A percentile compares a stretch with the other conserved stretches of the same genome.
These are phyloP conservation scores for Pterocarpus santalinus DNA, from an alignment of 306 rosid genomes.

Conservation along the genomic window DNA sequence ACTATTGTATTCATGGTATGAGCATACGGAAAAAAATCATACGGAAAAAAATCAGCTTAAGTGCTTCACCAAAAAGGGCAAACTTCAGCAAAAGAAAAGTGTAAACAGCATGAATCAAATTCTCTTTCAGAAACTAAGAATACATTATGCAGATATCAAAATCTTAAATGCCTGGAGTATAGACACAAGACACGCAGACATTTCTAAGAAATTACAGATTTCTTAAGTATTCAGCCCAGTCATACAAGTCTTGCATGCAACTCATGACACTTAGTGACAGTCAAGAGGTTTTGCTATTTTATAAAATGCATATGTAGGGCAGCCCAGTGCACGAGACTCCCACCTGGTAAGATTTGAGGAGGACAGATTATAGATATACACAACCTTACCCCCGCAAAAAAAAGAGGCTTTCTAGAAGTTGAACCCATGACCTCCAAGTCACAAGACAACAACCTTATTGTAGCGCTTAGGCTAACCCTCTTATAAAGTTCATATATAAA, in stretches of 20 bases:
- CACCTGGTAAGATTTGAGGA: too few relatives aligned
- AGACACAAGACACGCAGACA: neutral
- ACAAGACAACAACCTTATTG: too few relatives aligned
- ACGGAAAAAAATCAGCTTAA: conserved; percentile 20
- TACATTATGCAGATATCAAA: conserved; percentile 2
- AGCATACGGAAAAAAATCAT: conserved; percentile 1
- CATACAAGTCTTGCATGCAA: neutral
- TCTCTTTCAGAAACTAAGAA: conserved; percentile 20
- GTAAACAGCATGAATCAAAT: conserved; percentile 14
- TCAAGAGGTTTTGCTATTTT: neutral
- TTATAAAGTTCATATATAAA: neutral
- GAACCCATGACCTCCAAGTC: too few relatives aligned
- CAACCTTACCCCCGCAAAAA: too few relatives aligned
- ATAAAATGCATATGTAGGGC: neutral
- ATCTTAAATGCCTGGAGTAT: neutral
- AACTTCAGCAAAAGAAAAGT: conserved; percentile 28
- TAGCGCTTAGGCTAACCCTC: too few relatives aligned
- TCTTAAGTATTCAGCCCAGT: neutral
- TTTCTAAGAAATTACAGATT: neutral
- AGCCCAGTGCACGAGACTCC: too few relatives aligned
- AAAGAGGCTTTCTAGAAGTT: too few relatives aligned
- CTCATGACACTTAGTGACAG: neutral
- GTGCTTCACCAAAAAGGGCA: conserved; percentile 2
- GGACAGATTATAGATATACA: too few relatives aligned
- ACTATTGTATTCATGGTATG: conserved; percentile 5